Conservation (phyloP, 768 basidiomycete genomes). For the Hortiboletus campestris region DNA sequence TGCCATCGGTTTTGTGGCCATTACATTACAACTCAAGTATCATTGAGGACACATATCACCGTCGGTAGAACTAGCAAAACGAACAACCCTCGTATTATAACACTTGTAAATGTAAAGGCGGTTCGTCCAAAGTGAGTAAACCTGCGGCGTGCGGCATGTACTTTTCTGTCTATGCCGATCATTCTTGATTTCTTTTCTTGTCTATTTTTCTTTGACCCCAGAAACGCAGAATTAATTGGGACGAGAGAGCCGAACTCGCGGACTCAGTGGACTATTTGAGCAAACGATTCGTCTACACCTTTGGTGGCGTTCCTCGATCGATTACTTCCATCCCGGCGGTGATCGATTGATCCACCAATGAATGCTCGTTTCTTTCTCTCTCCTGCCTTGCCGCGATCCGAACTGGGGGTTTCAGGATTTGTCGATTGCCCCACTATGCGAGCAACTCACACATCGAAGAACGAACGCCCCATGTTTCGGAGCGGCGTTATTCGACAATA, state of each 20-base stretch:
- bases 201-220: not conserved
- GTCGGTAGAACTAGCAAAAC: conserved; percentile 6
- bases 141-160: not conserved
- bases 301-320: conserved; percentile 1
- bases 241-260: conserved; percentile 13
- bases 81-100: not conserved
- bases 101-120: not conserved
- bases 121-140: not conserved
- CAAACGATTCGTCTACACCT: not conserved
- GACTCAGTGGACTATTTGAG: conserved; percentile 18
- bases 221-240: conserved; percentile 8
- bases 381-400: not conserved
- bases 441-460: not conserved
- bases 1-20: conserved; percentile 10
- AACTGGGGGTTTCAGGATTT: not conserved
- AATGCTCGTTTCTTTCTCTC: not conserved
- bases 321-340: conserved; percentile 11
- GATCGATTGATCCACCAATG: too few relatives aligned
- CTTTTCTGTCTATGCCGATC: conserved; percentile 7
- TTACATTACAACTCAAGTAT: conserved; percentile 24
- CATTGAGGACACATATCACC: conserved; percentile 3
- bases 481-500: not conserved
- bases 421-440: not conserved
- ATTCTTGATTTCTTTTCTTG: not conserved
- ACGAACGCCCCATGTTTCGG: not conserved